Base-by-base conservation (phyloP, 1,284 basidiomycete species). In the Fomitopsis palustris region DNA sequence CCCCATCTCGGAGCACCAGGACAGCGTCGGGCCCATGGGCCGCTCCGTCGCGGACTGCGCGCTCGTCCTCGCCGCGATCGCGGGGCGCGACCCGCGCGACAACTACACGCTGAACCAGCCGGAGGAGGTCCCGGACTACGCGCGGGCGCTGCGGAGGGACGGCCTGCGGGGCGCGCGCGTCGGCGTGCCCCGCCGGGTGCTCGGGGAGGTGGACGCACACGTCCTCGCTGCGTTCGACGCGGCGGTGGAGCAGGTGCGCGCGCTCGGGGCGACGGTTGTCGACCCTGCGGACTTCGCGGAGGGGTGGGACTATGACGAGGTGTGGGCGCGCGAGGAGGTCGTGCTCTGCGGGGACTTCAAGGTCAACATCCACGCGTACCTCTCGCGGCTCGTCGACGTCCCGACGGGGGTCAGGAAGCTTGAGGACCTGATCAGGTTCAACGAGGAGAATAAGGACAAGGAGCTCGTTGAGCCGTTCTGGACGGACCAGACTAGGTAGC, bases 1-100 rank as follows among this genome's bases (percentile, higher is more conserved):
- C 27, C 81, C 81, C 0, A 79, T 82, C 56, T 80, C 79, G 7
- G 72, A 65, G 42, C 74, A 80, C 61, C 81, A 83, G 67, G 81
- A 83, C 60, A 79, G 79, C 0, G 75, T 80, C 5, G 81, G 81
- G 0, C 76, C 79, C 0, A 80, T 83, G 71, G 72, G 75, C 35
- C 75, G 81, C 42, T 76, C 74, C 4, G 78, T 83, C 33, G 67
- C 75, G 14, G 82, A 83, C 54, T 78, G 75, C 9, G 79, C 78
- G 0, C 63, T 72, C 17, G 68, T 82, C 10, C 75, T 83, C 9
- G 67, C 72, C 10, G 67, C 72, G 8, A 81, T 83, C 54, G 75
- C 77, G 9, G 81, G 81, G 1, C 72, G 69, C 29, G 82, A 83
- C 59, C 71, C 72, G 6, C 65, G 70, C 4, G 82, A 83, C 63